A percentile compares a stretch with the other conserved stretches of the same genome.
Conservation (phyloP, 2,329 filamentous ascomycete genomes). For the Arachnomyces sp. region DNA sequence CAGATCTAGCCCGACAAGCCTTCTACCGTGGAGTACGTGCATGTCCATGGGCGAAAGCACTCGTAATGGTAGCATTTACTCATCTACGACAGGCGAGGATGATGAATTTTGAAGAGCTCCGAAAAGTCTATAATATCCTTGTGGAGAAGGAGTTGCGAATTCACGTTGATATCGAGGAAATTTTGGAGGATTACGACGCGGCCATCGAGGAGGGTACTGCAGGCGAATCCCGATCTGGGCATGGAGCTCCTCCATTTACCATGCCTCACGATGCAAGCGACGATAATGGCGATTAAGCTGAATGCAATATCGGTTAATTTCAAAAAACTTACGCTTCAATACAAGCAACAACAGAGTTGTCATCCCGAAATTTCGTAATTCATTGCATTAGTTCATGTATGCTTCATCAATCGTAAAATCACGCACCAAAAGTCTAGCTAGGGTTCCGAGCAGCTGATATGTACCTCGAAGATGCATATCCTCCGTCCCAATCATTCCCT, state of each 20-base stretch:
- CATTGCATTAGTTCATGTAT: too few relatives aligned
- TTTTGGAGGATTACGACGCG: slow-evolving; percentile 26
- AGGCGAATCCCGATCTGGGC: slow-evolving; percentile 1
- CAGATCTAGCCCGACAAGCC: slow-evolving; percentile 39
- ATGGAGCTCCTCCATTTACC: slow-evolving; percentile 14
- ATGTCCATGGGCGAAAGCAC: slow-evolving; percentile 57
- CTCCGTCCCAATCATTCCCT: too few relatives aligned
- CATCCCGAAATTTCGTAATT: too few relatives aligned
- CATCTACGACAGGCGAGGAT: slow-evolving; percentile 8
- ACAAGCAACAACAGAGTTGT: too few relatives aligned
- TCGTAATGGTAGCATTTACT: slow-evolving; percentile 49
- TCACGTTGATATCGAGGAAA: slow-evolving; percentile 45
- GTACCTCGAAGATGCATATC: too few relatives aligned
- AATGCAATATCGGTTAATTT: too few relatives aligned
- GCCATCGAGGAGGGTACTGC: slow-evolving; percentile 9
- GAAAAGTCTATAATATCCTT: slow-evolving; percentile 47
- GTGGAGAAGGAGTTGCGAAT: slow-evolving; percentile 55
- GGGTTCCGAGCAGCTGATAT: too few relatives aligned
- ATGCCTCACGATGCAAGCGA: slow-evolving; percentile 25
- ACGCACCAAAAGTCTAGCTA: too few relatives aligned
- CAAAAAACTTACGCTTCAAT: too few relatives aligned
- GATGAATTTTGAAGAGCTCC: slow-evolving; percentile 42
- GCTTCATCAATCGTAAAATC: too few relatives aligned
- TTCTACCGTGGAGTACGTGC: slow-evolving; percentile 49
- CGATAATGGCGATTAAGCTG: slow-evolving; percentile 13